A percentile compares a stretch with the other conserved stretches of the same genome.
phyloP scores from a whole-genome alignment of 371 early-diverging fungal species.

The Amoeboaphelidium protococcarum region DNA sequence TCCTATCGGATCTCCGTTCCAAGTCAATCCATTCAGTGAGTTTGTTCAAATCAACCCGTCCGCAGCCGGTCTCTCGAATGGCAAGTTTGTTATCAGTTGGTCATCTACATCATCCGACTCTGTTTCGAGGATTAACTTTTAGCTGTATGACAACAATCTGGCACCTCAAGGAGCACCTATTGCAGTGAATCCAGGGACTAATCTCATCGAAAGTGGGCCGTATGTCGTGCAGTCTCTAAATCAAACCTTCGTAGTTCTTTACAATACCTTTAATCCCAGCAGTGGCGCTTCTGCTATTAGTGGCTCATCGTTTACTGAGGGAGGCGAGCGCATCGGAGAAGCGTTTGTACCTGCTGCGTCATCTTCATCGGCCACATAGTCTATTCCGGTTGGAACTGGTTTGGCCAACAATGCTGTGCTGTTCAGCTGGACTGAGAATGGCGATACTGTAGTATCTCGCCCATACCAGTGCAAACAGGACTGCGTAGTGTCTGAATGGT shows the following conservation, averaged over 20 bases:
- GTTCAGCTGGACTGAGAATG: not conserved
- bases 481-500: not conserved
- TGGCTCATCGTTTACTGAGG: not conserved
- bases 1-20: not conserved
- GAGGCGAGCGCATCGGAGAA: not conserved
- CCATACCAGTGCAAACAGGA: not conserved
- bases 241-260: not conserved
- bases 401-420: not conserved
- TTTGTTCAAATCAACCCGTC: not conserved
- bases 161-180: no score
- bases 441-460: not conserved
- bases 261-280: no score
- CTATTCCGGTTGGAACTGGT: not conserved
- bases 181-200: no score
- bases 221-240: not conserved
- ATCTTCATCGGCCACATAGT: not conserved
- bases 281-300: not conserved
- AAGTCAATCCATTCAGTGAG: not conserved
- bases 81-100: not conserved
- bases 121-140: not conserved
- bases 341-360: not conserved
- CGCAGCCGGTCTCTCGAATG: not conserved
- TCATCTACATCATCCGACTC: not conserved
- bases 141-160: not conserved
- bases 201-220: no score